Evolutionary conservation across 2,329 filamentous ascomycete genomes (phyloP).

Genomic region (Diaporthe aspalathi): DNA sequence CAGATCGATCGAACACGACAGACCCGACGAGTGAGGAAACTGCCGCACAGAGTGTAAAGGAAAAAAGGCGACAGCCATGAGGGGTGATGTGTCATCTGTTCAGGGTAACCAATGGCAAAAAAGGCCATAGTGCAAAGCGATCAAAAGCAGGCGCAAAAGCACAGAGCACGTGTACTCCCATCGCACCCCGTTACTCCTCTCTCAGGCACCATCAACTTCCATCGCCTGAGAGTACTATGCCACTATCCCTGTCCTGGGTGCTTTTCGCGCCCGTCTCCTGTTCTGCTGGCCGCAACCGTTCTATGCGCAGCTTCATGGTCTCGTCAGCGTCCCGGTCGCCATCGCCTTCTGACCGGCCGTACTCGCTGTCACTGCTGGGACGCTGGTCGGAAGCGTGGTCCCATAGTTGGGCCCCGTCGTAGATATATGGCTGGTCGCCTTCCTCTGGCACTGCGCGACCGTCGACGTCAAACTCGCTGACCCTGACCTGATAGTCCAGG

Average conservation of each 20-base stretch:
- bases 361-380: conserved; percentile 12
- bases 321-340: conserved; percentile 32
- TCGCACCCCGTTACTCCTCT: neutral
- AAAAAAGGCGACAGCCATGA: conserved; percentile 30
- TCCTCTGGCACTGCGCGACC: conserved; percentile 79
- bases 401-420: conserved; percentile 38
- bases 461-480: conserved; percentile 83
- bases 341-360: conserved; percentile 10
- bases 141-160: neutral
- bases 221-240: conserved; percentile 38
- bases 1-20: conserved; percentile 9
- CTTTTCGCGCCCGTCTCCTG: conserved; percentile 24
- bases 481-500: conserved; percentile 81
- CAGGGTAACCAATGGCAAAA: neutral
- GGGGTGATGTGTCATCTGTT: conserved; percentile 26
- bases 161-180: neutral
- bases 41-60: neutral
- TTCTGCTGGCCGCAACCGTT: conserved; percentile 33
- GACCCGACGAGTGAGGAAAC: neutral
- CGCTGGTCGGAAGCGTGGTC: conserved; percentile 15
- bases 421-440: conserved; percentile 60
- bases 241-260: conserved; percentile 39
- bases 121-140: neutral
- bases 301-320: conserved; percentile 37
- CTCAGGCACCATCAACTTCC: conserved; percentile 8